These are phyloP conservation scores for Syzygium malaccense DNA, from an alignment of 441 rosid genomes.

Conservation along the genomic window DNA sequence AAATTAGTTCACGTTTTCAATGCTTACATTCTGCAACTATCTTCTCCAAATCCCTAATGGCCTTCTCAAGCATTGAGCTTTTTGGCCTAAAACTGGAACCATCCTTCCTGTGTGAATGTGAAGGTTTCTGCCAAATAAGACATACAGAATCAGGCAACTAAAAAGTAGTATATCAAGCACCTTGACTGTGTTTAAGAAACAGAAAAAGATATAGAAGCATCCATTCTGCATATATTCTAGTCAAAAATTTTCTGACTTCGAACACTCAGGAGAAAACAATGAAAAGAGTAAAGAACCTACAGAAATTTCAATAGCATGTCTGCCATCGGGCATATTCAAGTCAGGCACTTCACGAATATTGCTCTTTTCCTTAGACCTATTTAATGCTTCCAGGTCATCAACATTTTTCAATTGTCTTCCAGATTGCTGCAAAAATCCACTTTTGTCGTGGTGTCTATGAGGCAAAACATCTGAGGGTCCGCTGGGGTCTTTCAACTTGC, in stretches of 20 bases:
- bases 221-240: neutral
- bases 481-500: constrained; percentile 48
- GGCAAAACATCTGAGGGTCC: constrained; percentile 36
- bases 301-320: constrained; percentile 29
- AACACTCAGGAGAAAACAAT: neutral
- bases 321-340: constrained; percentile 50
- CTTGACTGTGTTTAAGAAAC: neutral
- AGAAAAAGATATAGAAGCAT: neutral
- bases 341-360: constrained; percentile 43
- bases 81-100: constrained; percentile 57
- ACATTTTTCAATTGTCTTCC: constrained; percentile 29
- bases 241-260: neutral
- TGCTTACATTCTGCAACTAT: constrained; percentile 89
- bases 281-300: constrained; percentile 37
- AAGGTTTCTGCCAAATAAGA: constrained; percentile 42
- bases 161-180: neutral
- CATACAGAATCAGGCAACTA: constrained; percentile 10
- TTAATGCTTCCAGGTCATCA: constrained; percentile 34
- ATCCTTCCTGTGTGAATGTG: constrained; percentile 46
- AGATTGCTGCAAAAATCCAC: constrained; percentile 31
- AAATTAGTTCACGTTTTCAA: neutral
- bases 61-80: constrained; percentile 67
- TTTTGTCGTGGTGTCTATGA: constrained; percentile 49
- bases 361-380: constrained; percentile 46
- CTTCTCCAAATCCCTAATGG: constrained; percentile 87